Evolutionary conservation across 2,329 filamentous ascomycete genomes (phyloP).

Genomic region (Cordyceps sp.): DNA sequence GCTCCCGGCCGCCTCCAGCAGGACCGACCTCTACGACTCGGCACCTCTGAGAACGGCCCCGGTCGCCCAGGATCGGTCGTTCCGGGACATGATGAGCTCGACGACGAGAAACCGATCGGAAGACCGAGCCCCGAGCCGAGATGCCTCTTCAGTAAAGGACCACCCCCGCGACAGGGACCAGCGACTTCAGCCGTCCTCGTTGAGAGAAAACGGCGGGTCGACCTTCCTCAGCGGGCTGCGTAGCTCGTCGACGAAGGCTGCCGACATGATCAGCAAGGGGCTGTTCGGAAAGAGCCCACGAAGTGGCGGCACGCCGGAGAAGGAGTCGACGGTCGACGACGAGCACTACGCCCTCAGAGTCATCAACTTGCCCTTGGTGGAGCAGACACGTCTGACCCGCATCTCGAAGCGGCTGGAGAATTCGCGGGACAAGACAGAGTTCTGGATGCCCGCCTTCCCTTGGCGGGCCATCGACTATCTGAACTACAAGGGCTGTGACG

Average conservation of each 20-base stretch:
- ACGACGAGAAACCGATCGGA: slow-evolving; percentile 53
- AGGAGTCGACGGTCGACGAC: slow-evolving; percentile 50
- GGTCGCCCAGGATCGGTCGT: slow-evolving; percentile 46
- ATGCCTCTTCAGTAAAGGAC: slow-evolving; percentile 28
- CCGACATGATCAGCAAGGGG: slow-evolving; percentile 67
- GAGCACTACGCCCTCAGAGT: slow-evolving; percentile 74
- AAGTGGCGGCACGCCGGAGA: slow-evolving; percentile 54
- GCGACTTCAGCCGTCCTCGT: slow-evolving; percentile 33
- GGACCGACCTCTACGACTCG: slow-evolving; percentile 12
- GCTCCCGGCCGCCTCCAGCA: slow-evolving; percentile 8
- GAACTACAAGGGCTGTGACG: slow-evolving; percentile 86
- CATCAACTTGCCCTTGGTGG: slow-evolving; percentile 70
- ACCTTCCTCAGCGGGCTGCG: slow-evolving; percentile 59
- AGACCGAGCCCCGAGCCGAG: slow-evolving; percentile 40
- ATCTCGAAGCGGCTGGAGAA: slow-evolving; percentile 81
- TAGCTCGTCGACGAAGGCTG: slow-evolving; percentile 55
- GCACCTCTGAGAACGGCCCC: slow-evolving; percentile 42
- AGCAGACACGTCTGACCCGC: slow-evolving; percentile 78
- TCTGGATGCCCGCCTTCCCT: slow-evolving; percentile 94
- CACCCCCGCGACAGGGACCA: slow-evolving; percentile 29
- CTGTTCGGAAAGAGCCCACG: slow-evolving; percentile 65
- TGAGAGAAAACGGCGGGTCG: slow-evolving; percentile 43
- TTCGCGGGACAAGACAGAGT: slow-evolving; percentile 89
- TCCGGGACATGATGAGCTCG: slow-evolving; percentile 51
- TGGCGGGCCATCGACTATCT: slow-evolving; percentile 94